Evolutionary conservation across 2,329 filamentous ascomycete species (phyloP), one percentile per base, ranked within the genome.

Genomic region (Aureobasidium uvarum): DNA sequence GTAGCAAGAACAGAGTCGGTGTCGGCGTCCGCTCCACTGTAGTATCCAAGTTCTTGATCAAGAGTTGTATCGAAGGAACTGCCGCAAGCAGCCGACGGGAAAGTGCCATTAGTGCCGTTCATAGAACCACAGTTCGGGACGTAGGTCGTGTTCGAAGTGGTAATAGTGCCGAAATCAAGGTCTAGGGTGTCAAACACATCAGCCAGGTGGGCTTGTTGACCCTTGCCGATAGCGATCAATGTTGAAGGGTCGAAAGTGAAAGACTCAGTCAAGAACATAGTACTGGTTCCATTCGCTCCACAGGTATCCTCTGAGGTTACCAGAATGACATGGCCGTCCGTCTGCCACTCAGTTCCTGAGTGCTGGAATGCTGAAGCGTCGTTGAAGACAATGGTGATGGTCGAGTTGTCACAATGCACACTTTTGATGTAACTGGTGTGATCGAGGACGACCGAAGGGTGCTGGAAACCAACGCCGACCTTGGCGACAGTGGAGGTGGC

Each of bases 31-130:
- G 28, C 36, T 36, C 54, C 51, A 11, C 51, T 52, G 38, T 67
- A 67, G 62, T 65, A 68, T 39, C 65, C 62, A 16, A 68, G 65
- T 20, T 66, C 62, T 4, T 67, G 54, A 38, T 68, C 67, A 11
- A 68, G 56, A 7, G 56, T 41, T 11, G 28, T 10, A 48, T 68
- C 67, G 28, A 68, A 68, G 14, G 56, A 48, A 2, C 36, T 41
- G 5, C 66, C 67, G 25, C 67, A 68, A 16, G 56, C 62, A 28
- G 66, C 65, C 2, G 67, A 64, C 0, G 67, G 67, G 23, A 68
- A 66, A 14, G 45, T 46, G 10, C 43, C 43, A 13, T 39, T 64
- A 16, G 46, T 67, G 3, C 54, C 54, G 25, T 58, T 58, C 52
- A 43, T 62, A 6, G 20, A 33, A n/a, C 20, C 60, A 11, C 39